These are phyloP conservation scores for Thalia dealbata DNA, from an alignment of 176 grass and related monocot genomes.

Conservation along the genomic window DNA sequence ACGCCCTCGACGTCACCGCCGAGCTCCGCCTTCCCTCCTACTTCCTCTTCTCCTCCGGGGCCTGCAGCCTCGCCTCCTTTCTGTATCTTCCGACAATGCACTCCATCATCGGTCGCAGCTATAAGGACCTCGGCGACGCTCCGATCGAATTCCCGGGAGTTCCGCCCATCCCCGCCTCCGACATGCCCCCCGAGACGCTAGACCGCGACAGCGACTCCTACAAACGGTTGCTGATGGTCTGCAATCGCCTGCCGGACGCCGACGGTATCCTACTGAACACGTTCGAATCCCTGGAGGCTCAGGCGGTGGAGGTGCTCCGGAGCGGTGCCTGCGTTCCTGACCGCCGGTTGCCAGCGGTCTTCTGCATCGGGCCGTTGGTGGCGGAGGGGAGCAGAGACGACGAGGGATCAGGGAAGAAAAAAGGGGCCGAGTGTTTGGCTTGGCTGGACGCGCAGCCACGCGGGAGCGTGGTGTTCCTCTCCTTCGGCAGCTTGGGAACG, in stretches of 20 bases:
- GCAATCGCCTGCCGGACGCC: background rate
- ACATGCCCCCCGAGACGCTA: slow-evolving; percentile 5
- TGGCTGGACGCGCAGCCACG: slow-evolving; percentile 25
- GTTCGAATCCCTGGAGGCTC: background rate
- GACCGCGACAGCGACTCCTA: background rate
- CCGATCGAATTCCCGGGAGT: background rate
- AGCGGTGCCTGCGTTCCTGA: slow-evolving; percentile 2
- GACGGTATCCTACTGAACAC: background rate
- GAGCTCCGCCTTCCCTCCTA: background rate
- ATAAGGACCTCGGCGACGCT: background rate
- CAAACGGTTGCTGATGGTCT: background rate
- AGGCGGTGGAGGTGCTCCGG: background rate
- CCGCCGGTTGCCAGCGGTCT: slow-evolving; percentile 6
- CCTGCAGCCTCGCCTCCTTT: background rate
- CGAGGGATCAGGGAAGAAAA: background rate
- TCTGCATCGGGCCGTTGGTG: slow-evolving; percentile 24
- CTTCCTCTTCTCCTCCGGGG: background rate
- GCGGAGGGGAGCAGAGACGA: background rate
- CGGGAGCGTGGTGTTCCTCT: slow-evolving; percentile 25
- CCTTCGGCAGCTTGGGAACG: slow-evolving; percentile 20
- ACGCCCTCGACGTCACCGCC: background rate
- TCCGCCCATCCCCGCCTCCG: background rate
- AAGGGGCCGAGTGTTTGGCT: background rate
- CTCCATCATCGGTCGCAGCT: background rate
- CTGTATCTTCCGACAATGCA: background rate